Evolutionary conservation across 768 basidiomycete species (phyloP).

Genomic region (Agaricus subrufescens): DNA sequence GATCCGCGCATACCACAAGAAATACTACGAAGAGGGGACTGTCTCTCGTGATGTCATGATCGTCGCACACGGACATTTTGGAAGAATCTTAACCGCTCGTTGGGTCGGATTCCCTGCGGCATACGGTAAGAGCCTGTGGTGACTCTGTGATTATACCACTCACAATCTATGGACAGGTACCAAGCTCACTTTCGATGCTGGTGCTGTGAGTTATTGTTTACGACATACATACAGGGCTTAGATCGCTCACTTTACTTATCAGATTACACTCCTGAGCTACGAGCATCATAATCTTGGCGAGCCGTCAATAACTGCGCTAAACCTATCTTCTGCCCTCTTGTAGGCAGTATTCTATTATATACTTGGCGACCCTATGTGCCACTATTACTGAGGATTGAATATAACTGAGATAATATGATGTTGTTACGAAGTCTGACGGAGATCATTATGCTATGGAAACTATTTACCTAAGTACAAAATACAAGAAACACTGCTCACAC

Average conservation of each 20-base stretch:
- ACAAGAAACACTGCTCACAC: no score
- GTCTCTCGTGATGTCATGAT: constrained; percentile 79
- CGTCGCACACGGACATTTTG: constrained; percentile 87
- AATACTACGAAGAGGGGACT: constrained; percentile 63
- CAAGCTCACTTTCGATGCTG: constrained; percentile 12
- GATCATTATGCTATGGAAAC: no score
- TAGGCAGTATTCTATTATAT: constrained; percentile 1
- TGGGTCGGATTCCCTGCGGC: constrained; percentile 72
- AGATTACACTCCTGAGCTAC: constrained; percentile 81
- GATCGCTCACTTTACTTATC: constrained; percentile 30
- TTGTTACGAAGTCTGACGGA: no score
- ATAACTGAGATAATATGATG: no score
- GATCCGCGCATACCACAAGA: constrained; percentile 67
- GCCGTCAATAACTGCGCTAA: constrained; percentile 72
- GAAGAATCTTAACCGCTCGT: constrained; percentile 70
- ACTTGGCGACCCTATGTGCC: neutral
- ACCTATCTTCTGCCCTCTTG: constrained; percentile 41
- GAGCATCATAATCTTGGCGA: constrained; percentile 78
- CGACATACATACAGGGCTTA: neutral
- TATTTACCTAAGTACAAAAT: no score
- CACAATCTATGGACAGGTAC: constrained; percentile 2
- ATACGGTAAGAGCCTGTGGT: constrained; percentile 35
- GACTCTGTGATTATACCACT: neutral
- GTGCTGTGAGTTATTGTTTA: constrained; percentile 7
- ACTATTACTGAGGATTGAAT: neutral